Conservation (phyloP, 225 moss, liverwort and hornwort species). For the Marchantia paleacea region DNA sequence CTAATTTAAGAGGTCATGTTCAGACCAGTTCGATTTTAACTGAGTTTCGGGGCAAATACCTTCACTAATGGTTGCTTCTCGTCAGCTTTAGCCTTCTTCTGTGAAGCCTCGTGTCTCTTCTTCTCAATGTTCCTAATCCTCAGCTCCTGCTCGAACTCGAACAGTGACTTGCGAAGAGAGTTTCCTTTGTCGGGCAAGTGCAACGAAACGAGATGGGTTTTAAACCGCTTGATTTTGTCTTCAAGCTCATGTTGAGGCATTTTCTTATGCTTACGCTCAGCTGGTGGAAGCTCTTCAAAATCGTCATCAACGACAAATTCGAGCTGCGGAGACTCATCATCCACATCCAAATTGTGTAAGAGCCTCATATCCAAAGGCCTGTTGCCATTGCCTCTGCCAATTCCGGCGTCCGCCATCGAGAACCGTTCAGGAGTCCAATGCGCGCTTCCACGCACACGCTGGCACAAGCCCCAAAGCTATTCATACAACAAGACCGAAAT, state of each 20-base stretch:
- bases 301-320: constrained; percentile 13
- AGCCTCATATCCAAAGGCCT: constrained; percentile 30
- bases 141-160: constrained; percentile 20
- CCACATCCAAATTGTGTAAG: neutral
- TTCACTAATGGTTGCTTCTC: neutral
- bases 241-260: neutral
- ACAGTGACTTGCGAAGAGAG: constrained; percentile 1
- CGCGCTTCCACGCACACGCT: neutral
- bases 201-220: neutral
- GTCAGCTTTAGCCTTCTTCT: neutral
- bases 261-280: neutral
- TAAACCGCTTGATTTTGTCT: constrained; percentile 15
- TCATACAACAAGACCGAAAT: neutral
- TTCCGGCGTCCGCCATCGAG: constrained; percentile 14
- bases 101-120: neutral
- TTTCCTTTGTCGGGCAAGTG: neutral
- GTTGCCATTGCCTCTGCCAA: constrained; percentile 10
- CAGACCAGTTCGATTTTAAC: neutral
- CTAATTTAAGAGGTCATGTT: too few species aligned
- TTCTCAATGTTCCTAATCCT: constrained; percentile 6
- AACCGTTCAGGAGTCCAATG: neutral
- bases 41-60: constrained; percentile 4
- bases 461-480: neutral
- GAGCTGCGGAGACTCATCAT: constrained; percentile 3
- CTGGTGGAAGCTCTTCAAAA: neutral